Evolutionary conservation across 257 asterid genomes (phyloP).

Genomic region (Penstemon newberryi): DNA sequence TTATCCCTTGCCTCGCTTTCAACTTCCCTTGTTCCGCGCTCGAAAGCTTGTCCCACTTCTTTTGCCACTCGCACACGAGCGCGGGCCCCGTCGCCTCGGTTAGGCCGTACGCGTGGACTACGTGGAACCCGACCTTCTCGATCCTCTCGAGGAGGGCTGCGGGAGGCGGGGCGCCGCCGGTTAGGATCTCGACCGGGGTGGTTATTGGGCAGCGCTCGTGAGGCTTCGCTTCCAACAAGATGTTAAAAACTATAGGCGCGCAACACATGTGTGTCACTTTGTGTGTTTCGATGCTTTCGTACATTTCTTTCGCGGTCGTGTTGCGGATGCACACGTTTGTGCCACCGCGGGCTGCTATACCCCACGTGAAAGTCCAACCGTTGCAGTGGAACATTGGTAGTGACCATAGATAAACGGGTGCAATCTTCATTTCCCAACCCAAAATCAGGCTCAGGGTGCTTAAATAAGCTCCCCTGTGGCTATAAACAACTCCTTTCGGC

Average conservation of each 20-base stretch:
- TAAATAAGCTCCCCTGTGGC: conserved; percentile 81
- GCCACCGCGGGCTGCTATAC: conserved; percentile 87
- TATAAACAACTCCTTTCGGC: conserved; percentile 86
- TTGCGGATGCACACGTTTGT: conserved; percentile 80
- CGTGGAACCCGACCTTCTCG: conserved; percentile 68
- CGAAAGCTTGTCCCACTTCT: conserved; percentile 51
- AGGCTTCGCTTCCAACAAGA: conserved; percentile 59
- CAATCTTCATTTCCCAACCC: conserved; percentile 80
- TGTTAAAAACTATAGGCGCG: conserved; percentile 73
- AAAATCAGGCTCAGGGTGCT: conserved; percentile 67
- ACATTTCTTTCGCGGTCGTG: conserved; percentile 66
- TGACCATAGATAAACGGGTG: conserved; percentile 82
- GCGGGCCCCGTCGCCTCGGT: conserved; percentile 96
- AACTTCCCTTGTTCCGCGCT: conserved; percentile 39
- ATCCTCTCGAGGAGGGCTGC: conserved; percentile 55
- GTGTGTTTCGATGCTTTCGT: conserved; percentile 47
- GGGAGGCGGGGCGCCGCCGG: conserved; percentile 93
- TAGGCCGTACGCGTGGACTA: conserved; percentile 80
- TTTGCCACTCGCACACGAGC: conserved; percentile 77
- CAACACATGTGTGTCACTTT: conserved; percentile 90
- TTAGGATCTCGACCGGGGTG: conserved; percentile 49
- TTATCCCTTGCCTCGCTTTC: conserved; percentile 80
- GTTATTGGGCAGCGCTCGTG: conserved; percentile 45
- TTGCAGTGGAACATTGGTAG: conserved; percentile 97
- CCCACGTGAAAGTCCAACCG: conserved; percentile 98